A percentile compares a stretch with the other conserved stretches of the same genome.
Evolutionary conservation across 176 grass and related monocot genomes (phyloP).

Genomic region (Phoenix dactylifera): DNA sequence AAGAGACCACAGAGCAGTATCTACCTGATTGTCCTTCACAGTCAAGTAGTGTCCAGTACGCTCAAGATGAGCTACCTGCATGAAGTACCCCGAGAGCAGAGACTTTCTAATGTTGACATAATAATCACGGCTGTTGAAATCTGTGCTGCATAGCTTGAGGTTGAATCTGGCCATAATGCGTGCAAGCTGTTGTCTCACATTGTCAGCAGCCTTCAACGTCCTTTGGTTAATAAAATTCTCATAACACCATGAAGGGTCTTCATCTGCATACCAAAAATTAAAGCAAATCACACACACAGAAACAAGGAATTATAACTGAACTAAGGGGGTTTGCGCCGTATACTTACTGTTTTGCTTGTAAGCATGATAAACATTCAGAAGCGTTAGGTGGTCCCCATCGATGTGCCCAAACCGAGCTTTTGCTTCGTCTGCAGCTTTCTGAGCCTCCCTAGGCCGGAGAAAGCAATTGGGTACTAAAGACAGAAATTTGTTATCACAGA

Average conservation of each 20-base stretch:
- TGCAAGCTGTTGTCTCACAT: conserved; percentile 88
- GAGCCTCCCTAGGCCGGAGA: conserved; percentile 94
- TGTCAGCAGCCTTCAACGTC: conserved; percentile 81
- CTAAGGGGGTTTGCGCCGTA: not conserved
- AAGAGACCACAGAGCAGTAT: not conserved
- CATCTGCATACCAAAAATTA: conserved; percentile 28
- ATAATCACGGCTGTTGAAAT: conserved; percentile 83
- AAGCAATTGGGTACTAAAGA: conserved; percentile 99
- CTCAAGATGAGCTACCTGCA: conserved; percentile 97
- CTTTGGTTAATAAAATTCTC: conserved; percentile 87
- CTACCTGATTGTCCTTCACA: conserved; percentile 97
- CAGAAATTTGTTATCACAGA: conserved; percentile 78
- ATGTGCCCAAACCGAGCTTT: conserved; percentile 89
- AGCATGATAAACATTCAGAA: conserved; percentile 86
- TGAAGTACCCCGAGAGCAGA: conserved; percentile 86
- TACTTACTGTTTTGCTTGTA: conserved; percentile 96
- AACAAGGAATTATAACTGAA: not conserved
- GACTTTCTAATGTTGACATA: conserved; percentile 87
- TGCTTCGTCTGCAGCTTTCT: conserved; percentile 92
- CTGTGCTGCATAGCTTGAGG: conserved; percentile 77
- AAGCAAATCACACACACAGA: conserved; percentile 1
- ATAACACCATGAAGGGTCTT: conserved; percentile 93
- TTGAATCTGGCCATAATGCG: conserved; percentile 98
- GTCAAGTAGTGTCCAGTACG: conserved; percentile 85
- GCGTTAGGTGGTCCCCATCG: conserved; percentile 88